Percentiles rank a stretch among this genome's conserved stretches.
phyloP scores from a whole-genome alignment of 306 rosid genomes.

The Cucurbita moschata region DNA sequence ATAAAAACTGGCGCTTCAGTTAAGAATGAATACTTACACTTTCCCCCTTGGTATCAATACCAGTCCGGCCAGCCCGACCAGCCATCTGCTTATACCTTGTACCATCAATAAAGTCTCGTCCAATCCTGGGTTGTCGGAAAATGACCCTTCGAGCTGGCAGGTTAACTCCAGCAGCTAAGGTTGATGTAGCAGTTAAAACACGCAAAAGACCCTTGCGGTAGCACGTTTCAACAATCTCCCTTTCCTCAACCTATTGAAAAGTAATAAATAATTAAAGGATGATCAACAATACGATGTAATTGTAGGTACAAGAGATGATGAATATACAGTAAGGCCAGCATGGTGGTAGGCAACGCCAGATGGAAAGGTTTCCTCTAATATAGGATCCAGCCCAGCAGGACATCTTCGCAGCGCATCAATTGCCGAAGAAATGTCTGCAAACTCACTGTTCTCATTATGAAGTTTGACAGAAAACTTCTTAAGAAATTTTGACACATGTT shows the following conservation, averaged over 20 bases:
- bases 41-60: conserved; percentile 94
- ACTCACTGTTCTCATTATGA: conserved; percentile 39
- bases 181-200: conserved; percentile 91
- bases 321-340: conserved; percentile 85
- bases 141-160: conserved; percentile 93
- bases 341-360: conserved; percentile 95
- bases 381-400: conserved; percentile 89
- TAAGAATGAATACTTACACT: conserved; percentile 42
- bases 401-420: conserved; percentile 62
- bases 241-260: conserved; percentile 69
- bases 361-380: conserved; percentile 72
- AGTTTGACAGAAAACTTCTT: conserved; percentile 33
- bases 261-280: background rate
- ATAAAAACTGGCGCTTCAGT: background rate
- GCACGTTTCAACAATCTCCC: conserved; percentile 90
- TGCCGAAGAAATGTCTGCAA: conserved; percentile 48
- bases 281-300: background rate
- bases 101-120: conserved; percentile 87
- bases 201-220: conserved; percentile 86
- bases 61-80: conserved; percentile 99
- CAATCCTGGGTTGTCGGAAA: conserved; percentile 90
- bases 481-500: conserved; percentile 68
- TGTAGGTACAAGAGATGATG: background rate
- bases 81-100: conserved; percentile 94
- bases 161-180: conserved; percentile 97